Base-by-base conservation (phyloP, 169 alveolate species). In the Cryptosporidium tyzzeri region DNA sequence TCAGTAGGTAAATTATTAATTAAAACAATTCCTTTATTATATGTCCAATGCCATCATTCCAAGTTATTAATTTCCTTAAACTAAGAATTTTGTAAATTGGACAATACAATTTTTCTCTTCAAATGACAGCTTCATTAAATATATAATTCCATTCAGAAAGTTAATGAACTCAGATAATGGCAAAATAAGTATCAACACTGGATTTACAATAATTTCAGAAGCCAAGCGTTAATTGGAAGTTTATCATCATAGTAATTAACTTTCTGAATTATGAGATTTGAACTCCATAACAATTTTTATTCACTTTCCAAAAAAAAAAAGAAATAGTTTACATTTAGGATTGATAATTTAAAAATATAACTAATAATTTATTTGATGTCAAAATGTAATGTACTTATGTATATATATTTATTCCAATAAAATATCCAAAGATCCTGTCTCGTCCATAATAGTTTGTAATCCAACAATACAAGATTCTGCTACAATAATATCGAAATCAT, bases 381-480 rank as follows among this genome's bases (percentile, higher is more conserved):
- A 41, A 41, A 8, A 0, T 41, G 48, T 0, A 9, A 41, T 41
- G 7, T 41, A 41, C 10, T 41, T 41, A 41, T 8, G 10, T 8
- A 41, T 12, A 41, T 41, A 41, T 41, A 48, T 4, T n/a, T 23
- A 58, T 37, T 29, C 26, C 23, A 73, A 35, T 21, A 53, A 16
- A 35, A 71, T 26, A 1, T 80, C 89, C 50, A 80, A 39, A 31
- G 89, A 61, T 9, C 89, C 89, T 1, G 89, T 80, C 39, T 91
- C 94, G 58, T 93, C 95, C 4, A 89, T 33, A 70, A 93, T 93
- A 68, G 93, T 92, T 65, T 89, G 92, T 70, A 93, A 73, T 21
- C 94, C 95, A 45, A 92, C 95, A 35, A 91, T 75, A 65, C 95
- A 93, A 41, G 95, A 92, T 67, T 93, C 95, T 21, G 94, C 31